Evolutionary conservation across 1,139 yeast genomes (phyloP).

Genomic region (Nakaseomyces kungkrabaensis): DNA sequence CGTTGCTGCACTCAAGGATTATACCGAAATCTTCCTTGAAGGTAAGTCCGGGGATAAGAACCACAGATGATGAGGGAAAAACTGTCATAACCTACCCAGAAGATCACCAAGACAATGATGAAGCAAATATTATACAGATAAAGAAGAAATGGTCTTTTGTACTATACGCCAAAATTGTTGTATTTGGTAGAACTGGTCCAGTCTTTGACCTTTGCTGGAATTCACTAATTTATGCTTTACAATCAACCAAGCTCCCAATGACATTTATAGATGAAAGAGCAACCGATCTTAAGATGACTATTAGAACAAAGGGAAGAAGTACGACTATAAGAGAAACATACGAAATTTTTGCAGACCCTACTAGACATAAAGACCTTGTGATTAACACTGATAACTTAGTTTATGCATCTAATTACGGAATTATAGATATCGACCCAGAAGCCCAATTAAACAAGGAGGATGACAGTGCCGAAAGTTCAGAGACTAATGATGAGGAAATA

Average conservation of each 20-base stretch:
- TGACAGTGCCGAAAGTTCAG: conserved; percentile 22
- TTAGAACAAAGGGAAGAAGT: conserved; percentile 43
- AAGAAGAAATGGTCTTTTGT: conserved; percentile 50
- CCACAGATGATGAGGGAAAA: conserved; percentile 34
- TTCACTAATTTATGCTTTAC: conserved; percentile 55
- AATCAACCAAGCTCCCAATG: conserved; percentile 52
- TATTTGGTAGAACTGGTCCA: conserved; percentile 76
- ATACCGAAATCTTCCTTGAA: conserved; percentile 39
- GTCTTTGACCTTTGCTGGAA: conserved; percentile 70
- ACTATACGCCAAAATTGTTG: conserved; percentile 63
- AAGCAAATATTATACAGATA: conserved; percentile 6
- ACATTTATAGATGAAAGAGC: conserved; percentile 54
- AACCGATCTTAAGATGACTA: conserved; percentile 41
- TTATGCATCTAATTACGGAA: conserved; percentile 57
- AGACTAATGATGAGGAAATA: conserved; percentile 26
- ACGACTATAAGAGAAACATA: conserved; percentile 38
- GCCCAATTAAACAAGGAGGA: conserved; percentile 30
- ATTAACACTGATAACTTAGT: conserved; percentile 35
- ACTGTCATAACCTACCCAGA: conserved; percentile 36
- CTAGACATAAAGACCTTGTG: conserved; percentile 27
- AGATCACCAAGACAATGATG: conserved; percentile 19
- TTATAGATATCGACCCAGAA: conserved; percentile 37
- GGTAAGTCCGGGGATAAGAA: conserved; percentile 42
- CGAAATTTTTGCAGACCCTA: conserved; percentile 38
- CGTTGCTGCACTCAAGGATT: conserved; percentile 44